Conservation (phyloP, 495 filamentous ascomycete genomes). For the Penicillium parvum region DNA sequence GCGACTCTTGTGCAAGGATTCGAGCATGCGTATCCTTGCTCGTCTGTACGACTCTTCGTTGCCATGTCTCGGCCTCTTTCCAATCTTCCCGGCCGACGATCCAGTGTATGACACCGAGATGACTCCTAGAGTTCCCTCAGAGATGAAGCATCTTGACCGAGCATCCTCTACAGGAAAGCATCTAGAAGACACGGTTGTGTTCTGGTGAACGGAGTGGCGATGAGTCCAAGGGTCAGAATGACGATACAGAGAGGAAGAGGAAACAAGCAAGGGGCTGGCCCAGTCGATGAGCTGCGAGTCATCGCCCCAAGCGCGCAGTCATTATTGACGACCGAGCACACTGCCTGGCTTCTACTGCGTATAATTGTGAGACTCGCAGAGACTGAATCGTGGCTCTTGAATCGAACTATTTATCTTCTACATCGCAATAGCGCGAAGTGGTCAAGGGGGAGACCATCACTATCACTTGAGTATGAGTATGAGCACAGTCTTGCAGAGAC, state of each 20-base stretch:
- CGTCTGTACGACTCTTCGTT: constrained; percentile 14
- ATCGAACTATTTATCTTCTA: neutral
- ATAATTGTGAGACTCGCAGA: constrained; percentile 9
- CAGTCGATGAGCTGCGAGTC: constrained; percentile 7
- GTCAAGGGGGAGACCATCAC: neutral
- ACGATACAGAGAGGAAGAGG: too few relatives aligned
- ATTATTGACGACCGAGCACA: constrained; percentile 8
- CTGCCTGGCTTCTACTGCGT: too few relatives aligned
- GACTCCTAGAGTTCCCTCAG: neutral
- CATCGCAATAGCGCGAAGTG: neutral
- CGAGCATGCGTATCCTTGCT: constrained; percentile 12
- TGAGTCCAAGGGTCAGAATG: constrained; percentile 21
- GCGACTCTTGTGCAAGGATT: constrained; percentile 20
- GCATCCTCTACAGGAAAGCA: too few relatives aligned
- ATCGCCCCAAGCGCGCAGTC: constrained; percentile 1
- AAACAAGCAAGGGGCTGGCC: constrained; percentile 23
- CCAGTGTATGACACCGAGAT: too few relatives aligned
- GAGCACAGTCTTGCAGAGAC: neutral
- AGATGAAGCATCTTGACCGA: neutral
- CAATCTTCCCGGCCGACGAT: constrained; percentile 3
- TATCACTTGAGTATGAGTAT: too few relatives aligned
- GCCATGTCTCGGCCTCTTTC: constrained; percentile 21
- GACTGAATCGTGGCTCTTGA: neutral
- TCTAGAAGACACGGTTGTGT: too few relatives aligned
- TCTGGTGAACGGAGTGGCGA: too few relatives aligned